These are phyloP conservation scores for Quercus tomentella DNA, from an alignment of 331 rosid genomes.

Conservation along the genomic window DNA sequence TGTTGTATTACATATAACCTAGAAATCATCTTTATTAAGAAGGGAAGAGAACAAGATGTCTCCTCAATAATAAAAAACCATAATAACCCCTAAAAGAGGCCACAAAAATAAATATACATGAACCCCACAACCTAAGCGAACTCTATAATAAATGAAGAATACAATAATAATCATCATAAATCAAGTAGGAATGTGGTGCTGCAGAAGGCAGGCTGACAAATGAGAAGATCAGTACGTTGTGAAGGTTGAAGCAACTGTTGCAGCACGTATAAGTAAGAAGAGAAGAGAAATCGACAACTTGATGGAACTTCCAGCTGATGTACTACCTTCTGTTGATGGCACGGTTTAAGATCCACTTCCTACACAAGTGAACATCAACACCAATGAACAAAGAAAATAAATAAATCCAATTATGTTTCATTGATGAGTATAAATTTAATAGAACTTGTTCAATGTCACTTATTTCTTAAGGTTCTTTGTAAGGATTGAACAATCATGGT, in stretches of 20 bases:
- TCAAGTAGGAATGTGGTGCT: slow-evolving; percentile 9
- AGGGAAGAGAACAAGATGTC: slow-evolving; percentile 22
- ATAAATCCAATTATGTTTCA: neutral
- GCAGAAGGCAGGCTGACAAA: neutral
- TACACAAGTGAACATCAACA: slow-evolving; percentile 23
- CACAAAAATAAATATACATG: slow-evolving; percentile 7
- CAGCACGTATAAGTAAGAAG: slow-evolving; percentile 39
- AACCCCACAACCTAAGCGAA: slow-evolving; percentile 17
- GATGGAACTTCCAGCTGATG: slow-evolving; percentile 55
- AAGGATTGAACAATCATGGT: no score
- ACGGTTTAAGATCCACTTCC: slow-evolving; percentile 54
- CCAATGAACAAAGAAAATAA: neutral
- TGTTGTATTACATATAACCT: neutral
- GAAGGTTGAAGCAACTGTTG: slow-evolving; percentile 43
- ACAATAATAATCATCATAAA: neutral
- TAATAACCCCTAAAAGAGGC: slow-evolving; percentile 25
- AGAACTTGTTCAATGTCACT: neutral
- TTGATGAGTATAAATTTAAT: neutral
- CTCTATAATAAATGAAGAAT: neutral
- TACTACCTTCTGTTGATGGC: slow-evolving; percentile 42
- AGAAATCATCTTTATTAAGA: slow-evolving; percentile 30
- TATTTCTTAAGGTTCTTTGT: no score
- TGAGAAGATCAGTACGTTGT: slow-evolving; percentile 29
- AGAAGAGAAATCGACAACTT: slow-evolving; percentile 43
- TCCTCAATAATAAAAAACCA: slow-evolving; percentile 33